Base-by-base conservation (phyloP, 2,329 filamentous ascomycete genomes). In the Aureobasidium musti region DNA sequence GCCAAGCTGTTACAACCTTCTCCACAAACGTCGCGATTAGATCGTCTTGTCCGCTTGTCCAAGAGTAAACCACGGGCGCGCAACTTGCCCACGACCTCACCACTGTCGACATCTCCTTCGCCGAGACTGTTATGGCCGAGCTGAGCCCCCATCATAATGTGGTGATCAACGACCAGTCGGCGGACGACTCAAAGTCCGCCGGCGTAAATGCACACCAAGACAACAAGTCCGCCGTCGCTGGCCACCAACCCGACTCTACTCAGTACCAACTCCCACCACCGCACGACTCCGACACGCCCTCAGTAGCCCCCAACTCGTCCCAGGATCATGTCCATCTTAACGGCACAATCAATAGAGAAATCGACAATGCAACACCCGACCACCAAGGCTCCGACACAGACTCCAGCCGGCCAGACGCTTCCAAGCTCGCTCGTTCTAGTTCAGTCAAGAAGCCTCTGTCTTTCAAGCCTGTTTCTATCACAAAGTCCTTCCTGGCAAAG, bases 381-480 rank as follows among this genome's bases (percentile, higher is more conserved):
- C 61, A 21, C 4, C 61, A 54, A 71, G 88, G 87, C 72, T 93
- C 91, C 66, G 91, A 93, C 78, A 91, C 87, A 47, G 91, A 93
- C 75, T 85, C 87, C 71, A 88, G 87, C 68, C 86, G 86, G 72
- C 80, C 80, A 60, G 81, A 77, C 76, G 82, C 84, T 74, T 77
- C 77, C 68, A 84, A 84, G 68, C 83, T 85, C 74, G 82, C 84
- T 66, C 86, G 70, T 83, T 88, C 69, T 74, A 79, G 77, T 69
- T 82, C 87, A 3, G 81, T 63, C 30, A 92, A 91, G 83, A 94
- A 91, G 77, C 87, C 88, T 23, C 80, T 88, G 21, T 89, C 87
- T 14, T 95, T 96, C 83, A 96, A 95, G 78, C 86, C 91, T 21
- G 89, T 95, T 56, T 93, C 90, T 5, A 90, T 94, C 71, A 94